Percentiles rank a stretch among this genome's conserved stretches.
Evolutionary conservation across 345 rosid genomes (phyloP).

Genomic region (Eucalyptus albens): DNA sequence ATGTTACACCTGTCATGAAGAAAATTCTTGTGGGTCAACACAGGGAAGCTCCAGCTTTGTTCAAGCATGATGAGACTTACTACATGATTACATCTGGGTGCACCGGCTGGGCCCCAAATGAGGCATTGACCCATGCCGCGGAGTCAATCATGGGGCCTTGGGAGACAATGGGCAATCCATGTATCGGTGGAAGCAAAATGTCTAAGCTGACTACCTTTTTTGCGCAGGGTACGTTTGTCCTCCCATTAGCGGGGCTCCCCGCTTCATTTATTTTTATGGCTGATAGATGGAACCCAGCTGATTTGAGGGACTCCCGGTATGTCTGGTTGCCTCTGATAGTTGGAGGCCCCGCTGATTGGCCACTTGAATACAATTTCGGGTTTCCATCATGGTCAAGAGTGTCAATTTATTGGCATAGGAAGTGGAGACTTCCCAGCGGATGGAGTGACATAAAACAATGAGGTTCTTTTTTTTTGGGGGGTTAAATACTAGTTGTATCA

Average conservation of each 20-base stretch:
- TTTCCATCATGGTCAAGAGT: slow-evolving; percentile 83
- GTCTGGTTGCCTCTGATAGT: slow-evolving; percentile 81
- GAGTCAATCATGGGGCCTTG: slow-evolving; percentile 89
- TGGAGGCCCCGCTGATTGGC: slow-evolving; percentile 70
- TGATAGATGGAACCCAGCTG: slow-evolving; percentile 92
- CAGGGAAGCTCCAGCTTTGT: slow-evolving; percentile 88
- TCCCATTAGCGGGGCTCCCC: slow-evolving; percentile 66
- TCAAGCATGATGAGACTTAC: slow-evolving; percentile 64
- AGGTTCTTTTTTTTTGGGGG: neutral
- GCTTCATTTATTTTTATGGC: slow-evolving; percentile 80
- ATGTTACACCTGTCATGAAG: slow-evolving; percentile 37
- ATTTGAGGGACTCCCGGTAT: slow-evolving; percentile 77
- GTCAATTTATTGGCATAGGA: slow-evolving; percentile 86
- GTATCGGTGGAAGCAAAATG: slow-evolving; percentile 74
- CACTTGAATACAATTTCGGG: slow-evolving; percentile 58
- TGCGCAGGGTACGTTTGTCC: slow-evolving; percentile 74
- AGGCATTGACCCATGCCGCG: slow-evolving; percentile 77
- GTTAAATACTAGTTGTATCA: neutral
- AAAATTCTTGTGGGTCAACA: slow-evolving; percentile 58
- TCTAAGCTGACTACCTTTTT: slow-evolving; percentile 64
- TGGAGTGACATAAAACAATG: slow-evolving; percentile 10
- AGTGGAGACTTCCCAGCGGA: slow-evolving; percentile 65
- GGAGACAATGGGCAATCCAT: slow-evolving; percentile 92
- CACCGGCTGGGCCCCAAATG: slow-evolving; percentile 97
- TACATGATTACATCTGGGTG: slow-evolving; percentile 95